Percentiles rank a stretch among this genome's conserved stretches.
Evolutionary conservation across 2,329 filamentous ascomycete species (phyloP).

Genomic region (Grosmannia huntii): DNA sequence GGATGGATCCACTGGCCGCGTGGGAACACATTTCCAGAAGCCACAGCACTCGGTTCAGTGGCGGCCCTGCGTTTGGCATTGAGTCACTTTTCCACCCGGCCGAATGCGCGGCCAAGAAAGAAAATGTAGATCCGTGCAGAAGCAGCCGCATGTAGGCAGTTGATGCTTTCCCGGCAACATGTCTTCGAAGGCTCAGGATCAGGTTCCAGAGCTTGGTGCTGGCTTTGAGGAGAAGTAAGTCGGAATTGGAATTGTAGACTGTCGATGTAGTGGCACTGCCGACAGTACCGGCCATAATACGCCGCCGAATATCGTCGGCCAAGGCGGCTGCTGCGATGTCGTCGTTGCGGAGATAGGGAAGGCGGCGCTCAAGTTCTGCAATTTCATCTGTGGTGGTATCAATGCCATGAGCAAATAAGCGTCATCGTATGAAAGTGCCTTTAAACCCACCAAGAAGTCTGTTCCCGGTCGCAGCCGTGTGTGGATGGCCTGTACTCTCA

Average conservation of each 20-base stretch:
- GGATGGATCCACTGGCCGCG: conserved; percentile 41
- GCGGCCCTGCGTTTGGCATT: not conserved
- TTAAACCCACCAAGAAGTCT: not conserved
- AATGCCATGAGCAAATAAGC: not conserved
- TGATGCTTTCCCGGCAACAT: conserved; percentile 7
- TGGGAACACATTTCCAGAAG: conserved; percentile 3
- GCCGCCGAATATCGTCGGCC: conserved; percentile 2
- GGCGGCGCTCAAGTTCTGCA: conserved; percentile 2
- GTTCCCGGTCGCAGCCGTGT: not conserved
- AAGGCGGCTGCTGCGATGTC: conserved; percentile 3
- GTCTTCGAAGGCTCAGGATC: conserved; percentile 2
- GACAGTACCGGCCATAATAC: not conserved
- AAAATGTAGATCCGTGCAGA: conserved; percentile 35
- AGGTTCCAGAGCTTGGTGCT: conserved; percentile 10
- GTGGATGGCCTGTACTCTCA: not conserved
- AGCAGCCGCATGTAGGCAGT: conserved; percentile 19
- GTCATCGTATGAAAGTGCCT: not conserved
- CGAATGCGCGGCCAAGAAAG: conserved; percentile 54
- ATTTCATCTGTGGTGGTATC: not conserved
- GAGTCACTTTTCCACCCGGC: not conserved
- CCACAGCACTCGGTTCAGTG: not conserved
- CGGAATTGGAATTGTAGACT: not conserved
- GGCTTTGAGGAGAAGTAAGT: not conserved
- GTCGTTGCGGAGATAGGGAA: conserved; percentile 6
- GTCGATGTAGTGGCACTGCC: not conserved